Evolutionary conservation across 257 asterid species (phyloP), one percentile per base, ranked within the genome.

Genomic region (Eucommia ulmoides): DNA sequence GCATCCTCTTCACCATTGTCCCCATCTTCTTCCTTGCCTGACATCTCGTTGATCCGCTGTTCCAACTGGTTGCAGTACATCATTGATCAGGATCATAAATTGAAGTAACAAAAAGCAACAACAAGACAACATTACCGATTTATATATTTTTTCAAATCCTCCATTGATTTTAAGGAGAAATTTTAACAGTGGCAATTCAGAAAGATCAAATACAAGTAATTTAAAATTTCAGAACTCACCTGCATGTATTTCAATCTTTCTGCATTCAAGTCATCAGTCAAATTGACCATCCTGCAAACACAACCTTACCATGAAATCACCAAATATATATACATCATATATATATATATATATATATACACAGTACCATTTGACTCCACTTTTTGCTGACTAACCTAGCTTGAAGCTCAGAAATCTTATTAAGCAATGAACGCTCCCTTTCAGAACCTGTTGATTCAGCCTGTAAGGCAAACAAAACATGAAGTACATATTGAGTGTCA

Each of bases 381-480:
- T 19, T 7, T 58, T 38, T 35, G 48, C 46, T 23, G 22, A 52
- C 35, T 16, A 52, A 88, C 97, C 97, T 80, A 50, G 93, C 72
- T 76, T 88, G 89, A 65, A 88, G 97, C 69, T 84, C 95, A 8
- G 83, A 65, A 54, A 88, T 78, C 81, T 80, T 82, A 69, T 70
- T 54, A 52, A 80, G 83, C 55, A 88, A 79, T 75, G 80, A 54
- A 7, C 72, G 80, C 67, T 88, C 97, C 81, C 94, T 74, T 60
- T 82, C 97, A 38, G 94, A 74, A 68, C 52, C 58, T 50, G 70
- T 59, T 26, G 60, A 54, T 41, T 88, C 95, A 55, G 65, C 82
- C 97, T 88, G 83, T 20, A 22, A 42, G 15, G 19, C 1, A 16
- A 9, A 16, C 1, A 42, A 18, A 4, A 10, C n/a, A 2, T 35